A percentile compares a stretch with the other conserved stretches of the same genome.
Evolutionary conservation across 2,329 filamentous ascomycete species (phyloP).

Genomic region (Sarocladium strictum): DNA sequence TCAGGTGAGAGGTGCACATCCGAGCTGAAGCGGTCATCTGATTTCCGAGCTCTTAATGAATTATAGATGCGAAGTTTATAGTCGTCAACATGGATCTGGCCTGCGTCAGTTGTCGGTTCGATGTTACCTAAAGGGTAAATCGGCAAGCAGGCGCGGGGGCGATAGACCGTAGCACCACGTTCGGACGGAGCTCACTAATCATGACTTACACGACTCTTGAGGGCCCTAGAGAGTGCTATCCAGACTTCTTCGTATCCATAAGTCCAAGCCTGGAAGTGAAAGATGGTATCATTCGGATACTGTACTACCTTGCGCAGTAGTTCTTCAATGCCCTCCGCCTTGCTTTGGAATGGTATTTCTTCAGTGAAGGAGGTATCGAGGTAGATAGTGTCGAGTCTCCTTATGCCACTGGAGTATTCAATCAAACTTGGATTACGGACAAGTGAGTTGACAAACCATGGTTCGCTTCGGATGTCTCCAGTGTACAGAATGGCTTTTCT

Average conservation of each 20-base stretch:
- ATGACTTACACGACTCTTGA: slow-evolving; percentile 54
- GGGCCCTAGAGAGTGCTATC: slow-evolving; percentile 67
- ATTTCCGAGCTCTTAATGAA: slow-evolving; percentile 41
- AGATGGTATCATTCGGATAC: slow-evolving; percentile 70
- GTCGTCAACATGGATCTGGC: slow-evolving; percentile 70
- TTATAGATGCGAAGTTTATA: slow-evolving; percentile 73
- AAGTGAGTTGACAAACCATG: slow-evolving; percentile 76
- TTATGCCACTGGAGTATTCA: slow-evolving; percentile 64
- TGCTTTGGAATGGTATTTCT: slow-evolving; percentile 44
- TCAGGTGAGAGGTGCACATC: slow-evolving; percentile 47
- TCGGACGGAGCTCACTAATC: too few species aligned
- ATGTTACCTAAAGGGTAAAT: background rate
- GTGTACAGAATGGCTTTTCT: slow-evolving; percentile 77
- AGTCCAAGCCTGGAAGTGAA: slow-evolving; percentile 85
- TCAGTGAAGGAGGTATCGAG: slow-evolving; percentile 75
- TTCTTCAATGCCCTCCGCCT: slow-evolving; percentile 71
- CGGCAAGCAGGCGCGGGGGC: background rate
- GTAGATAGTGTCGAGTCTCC: slow-evolving; percentile 73
- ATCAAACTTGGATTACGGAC: slow-evolving; percentile 65
- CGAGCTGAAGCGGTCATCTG: slow-evolving; percentile 29
- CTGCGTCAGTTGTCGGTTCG: background rate
- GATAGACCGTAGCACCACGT: too few species aligned
- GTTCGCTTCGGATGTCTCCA: slow-evolving; percentile 79
- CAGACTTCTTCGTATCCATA: slow-evolving; percentile 89
- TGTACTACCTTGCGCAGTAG: slow-evolving; percentile 60